Conservation (phyloP, 805 yeast genomes). For the Komagataella pseudopastoris region DNA sequence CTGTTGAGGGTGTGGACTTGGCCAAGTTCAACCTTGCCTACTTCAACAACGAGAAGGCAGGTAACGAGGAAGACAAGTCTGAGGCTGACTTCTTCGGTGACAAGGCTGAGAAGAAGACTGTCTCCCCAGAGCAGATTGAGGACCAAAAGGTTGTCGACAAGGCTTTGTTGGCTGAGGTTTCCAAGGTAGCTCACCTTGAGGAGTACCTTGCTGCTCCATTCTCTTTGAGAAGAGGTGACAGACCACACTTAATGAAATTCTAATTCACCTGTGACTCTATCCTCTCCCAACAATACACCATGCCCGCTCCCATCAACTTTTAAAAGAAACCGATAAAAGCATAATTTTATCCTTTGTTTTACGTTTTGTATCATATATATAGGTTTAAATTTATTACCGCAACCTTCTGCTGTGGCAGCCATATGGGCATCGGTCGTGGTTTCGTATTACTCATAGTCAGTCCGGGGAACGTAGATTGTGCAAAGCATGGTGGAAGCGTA, state of each 20-base stretch:
- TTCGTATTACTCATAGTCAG: not conserved
- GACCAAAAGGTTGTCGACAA: slow-evolving; percentile 96
- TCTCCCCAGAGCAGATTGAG: slow-evolving; percentile 86
- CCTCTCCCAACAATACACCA: not conserved
- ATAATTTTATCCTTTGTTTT: not conserved
- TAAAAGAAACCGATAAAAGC: not conserved
- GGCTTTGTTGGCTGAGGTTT: slow-evolving; percentile 84
- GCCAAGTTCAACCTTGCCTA: slow-evolving; percentile 87
- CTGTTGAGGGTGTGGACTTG: slow-evolving; percentile 68
- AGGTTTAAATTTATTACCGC: not conserved
- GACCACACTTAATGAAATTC: slow-evolving; percentile 95
- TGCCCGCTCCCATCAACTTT: not conserved
- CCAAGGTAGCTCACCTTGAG: slow-evolving; percentile 93
- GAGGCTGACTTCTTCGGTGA: slow-evolving; percentile 88
- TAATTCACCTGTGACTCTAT: slow-evolving; percentile 31
- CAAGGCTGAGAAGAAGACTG: slow-evolving; percentile 65
- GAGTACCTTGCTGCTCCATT: slow-evolving; percentile 92
- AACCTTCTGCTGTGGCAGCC: not conserved
- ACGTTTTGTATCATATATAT: not conserved
- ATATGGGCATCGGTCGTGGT: not conserved
- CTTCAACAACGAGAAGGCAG: slow-evolving; percentile 90
- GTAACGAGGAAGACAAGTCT: slow-evolving; percentile 65
- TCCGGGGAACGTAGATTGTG: not conserved
- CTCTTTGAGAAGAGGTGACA: slow-evolving; percentile 97
- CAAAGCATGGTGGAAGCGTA: not conserved